phyloP scores from a whole-genome alignment of 306 rosid genomes.

The Cajanus cajan region DNA sequence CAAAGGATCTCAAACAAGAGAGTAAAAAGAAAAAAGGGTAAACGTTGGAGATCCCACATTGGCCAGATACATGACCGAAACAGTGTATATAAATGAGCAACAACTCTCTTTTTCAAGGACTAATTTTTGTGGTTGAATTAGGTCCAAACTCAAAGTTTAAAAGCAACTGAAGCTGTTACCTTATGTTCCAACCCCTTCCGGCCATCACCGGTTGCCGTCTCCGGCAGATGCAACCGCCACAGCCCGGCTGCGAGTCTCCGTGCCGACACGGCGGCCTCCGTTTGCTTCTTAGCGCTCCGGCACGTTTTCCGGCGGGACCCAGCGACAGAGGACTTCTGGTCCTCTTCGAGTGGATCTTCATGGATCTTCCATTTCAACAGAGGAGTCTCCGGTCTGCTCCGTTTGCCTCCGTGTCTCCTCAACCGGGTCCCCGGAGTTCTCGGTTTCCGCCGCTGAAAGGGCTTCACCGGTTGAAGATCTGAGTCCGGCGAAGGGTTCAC shows the following conservation, averaged over 20 bases:
- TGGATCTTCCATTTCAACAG: slow-evolving; percentile 74
- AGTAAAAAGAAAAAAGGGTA: neutral
- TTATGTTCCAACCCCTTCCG: slow-evolving; percentile 44
- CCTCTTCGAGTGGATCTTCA: slow-evolving; percentile 39
- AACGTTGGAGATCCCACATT: neutral
- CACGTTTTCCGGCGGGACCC: slow-evolving; percentile 34
- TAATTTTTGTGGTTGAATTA: neutral
- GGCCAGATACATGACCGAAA: neutral
- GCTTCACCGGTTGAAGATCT: slow-evolving; percentile 58
- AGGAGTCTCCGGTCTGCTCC: slow-evolving; percentile 92
- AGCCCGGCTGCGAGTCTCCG: slow-evolving; percentile 89
- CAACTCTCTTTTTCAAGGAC: neutral
- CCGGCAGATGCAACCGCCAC: slow-evolving; percentile 84
- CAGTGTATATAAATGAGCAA: neutral
- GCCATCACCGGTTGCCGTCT: slow-evolving; percentile 21
- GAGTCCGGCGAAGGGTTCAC: slow-evolving; percentile 55
- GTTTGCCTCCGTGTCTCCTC: slow-evolving; percentile 52
- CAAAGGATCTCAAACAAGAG: slow-evolving; percentile 24
- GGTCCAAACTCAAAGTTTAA: neutral
- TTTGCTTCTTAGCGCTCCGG: slow-evolving; percentile 38
- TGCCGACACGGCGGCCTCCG: slow-evolving; percentile 52
- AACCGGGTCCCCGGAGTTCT: slow-evolving; percentile 49
- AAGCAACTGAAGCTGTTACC: slow-evolving; percentile 45
- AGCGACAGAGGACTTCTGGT: slow-evolving; percentile 26
- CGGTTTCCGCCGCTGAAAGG: slow-evolving; percentile 31